Conservation (phyloP, 2,329 filamentous ascomycete genomes). For the Cytospora paraplurivora region DNA sequence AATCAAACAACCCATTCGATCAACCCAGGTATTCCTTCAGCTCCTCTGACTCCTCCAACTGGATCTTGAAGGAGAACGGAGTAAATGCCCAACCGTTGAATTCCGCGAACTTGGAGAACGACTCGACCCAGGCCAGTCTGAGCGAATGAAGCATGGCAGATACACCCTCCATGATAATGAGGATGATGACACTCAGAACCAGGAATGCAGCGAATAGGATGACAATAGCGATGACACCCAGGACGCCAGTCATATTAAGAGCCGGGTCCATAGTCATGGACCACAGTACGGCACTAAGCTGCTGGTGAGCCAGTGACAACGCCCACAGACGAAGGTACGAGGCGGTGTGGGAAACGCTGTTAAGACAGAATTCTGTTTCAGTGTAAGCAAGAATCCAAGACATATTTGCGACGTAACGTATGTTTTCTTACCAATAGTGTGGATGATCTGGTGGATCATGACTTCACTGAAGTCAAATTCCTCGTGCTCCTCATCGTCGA, state of each 20-base stretch:
- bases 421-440: conserved; percentile 80
- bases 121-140: conserved; percentile 93
- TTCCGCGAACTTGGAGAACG: conserved; percentile 96
- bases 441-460: conserved; percentile 99
- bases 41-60: conserved; percentile 80
- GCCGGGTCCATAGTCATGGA: conserved; percentile 87
- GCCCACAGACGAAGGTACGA: conserved; percentile 99
- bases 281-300: conserved; percentile 94
- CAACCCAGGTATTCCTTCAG: conserved; percentile 58
- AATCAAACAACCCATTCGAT: conserved; percentile 1
- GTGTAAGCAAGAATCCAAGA: conserved; percentile 35
- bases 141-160: conserved; percentile 94
- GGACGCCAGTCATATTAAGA: conserved; percentile 64
- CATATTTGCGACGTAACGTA: neutral
- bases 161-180: conserved; percentile 95
- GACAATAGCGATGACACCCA: conserved; percentile 80
- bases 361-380: conserved; percentile 86
- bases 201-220: conserved; percentile 89
- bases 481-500: conserved; percentile 79
- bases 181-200: conserved; percentile 65
- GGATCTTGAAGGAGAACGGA: conserved; percentile 82
- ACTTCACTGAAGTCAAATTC: conserved; percentile 97
- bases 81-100: conserved; percentile 85
- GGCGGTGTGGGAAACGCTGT: conserved; percentile 97
- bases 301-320: conserved; percentile 93